These are phyloP conservation scores for Helotiales sp. DNA, from an alignment of 2,329 filamentous ascomycete species.

Conservation along the genomic window DNA sequence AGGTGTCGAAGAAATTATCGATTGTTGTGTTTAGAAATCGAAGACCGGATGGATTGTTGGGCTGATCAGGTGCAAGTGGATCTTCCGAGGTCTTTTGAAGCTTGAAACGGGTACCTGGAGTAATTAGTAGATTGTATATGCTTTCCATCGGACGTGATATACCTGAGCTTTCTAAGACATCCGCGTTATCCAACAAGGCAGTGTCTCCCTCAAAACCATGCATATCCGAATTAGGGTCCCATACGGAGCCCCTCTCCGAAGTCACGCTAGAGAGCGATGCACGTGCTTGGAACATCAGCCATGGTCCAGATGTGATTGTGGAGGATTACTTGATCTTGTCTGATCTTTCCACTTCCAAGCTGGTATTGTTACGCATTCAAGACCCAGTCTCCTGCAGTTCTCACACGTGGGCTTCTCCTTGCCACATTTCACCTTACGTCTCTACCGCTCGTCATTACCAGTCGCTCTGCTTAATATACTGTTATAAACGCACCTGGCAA, in stretches of 20 bases:
- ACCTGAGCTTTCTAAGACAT: neutral
- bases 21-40: neutral
- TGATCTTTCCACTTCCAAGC: slow-evolving; percentile 2
- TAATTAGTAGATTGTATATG: neutral
- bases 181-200: neutral
- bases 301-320: neutral
- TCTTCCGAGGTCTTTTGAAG: neutral
- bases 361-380: neutral
- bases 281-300: neutral
- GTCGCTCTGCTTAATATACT: neutral
- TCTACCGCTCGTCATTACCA: neutral
- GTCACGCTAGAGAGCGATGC: neutral
- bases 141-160: neutral
- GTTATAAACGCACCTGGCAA: neutral
- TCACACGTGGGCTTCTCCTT: neutral
- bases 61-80: neutral
- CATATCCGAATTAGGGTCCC: neutral
- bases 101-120: neutral
- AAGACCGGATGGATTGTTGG: neutral
- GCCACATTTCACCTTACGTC: slow-evolving; percentile 5
- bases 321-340: neutral
- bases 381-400: slow-evolving; percentile 1
- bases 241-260: slow-evolving; percentile 2
- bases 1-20: neutral
- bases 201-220: neutral